Base-by-base conservation (phyloP, 2,329 filamentous ascomycete species). In the Pseudocercospora musae region DNA sequence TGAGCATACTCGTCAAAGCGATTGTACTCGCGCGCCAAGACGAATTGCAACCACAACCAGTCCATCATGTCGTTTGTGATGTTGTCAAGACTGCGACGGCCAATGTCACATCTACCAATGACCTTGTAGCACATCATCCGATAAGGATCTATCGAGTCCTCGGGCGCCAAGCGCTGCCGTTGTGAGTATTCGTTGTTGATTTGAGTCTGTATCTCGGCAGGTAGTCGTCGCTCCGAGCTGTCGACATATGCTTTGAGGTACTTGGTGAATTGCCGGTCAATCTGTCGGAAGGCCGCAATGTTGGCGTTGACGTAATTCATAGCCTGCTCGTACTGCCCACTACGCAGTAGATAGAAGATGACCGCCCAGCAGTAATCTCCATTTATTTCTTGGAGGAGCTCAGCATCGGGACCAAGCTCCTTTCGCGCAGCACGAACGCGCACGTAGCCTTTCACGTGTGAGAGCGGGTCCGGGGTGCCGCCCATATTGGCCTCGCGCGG, bases 41-140 rank as follows among this genome's bases (percentile, higher is more conserved):
- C 82, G 71, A 89, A 88, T 64, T 88, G 86, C 61, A 89, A 72
- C 86, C 86, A 89, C 65, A 87, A 81, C 85, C 85, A 89, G 68
- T 89, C 86, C 69, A 88, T 85, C 70, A 87, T 84, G 33, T 80
- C 82, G 71, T 85, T 84, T 46, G 79, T 83, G 63, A 88, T 80
- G 4, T 79, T 78, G 49, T 87, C 85, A 37, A 89, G 76, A 62
- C 79, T 85, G 59, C 85, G 80, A 48, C 81, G 80, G 53, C 77
- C 79, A 62, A 88, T 78, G 66, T 89, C 86, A 72, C 86, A 88
- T 55, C 86, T 92, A 50, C 96, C 95, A 70, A 99, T 89, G 65
- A 99, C 88, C 82, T 99, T 98, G 83, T 98, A 98, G 76, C 95
- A 97, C 53, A 94, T 93, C 87, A 96, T 93, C 58, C 92, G 88